phyloP scores from a whole-genome alignment of 768 basidiomycete species.

The Sistotremastrum niveocremeum region DNA sequence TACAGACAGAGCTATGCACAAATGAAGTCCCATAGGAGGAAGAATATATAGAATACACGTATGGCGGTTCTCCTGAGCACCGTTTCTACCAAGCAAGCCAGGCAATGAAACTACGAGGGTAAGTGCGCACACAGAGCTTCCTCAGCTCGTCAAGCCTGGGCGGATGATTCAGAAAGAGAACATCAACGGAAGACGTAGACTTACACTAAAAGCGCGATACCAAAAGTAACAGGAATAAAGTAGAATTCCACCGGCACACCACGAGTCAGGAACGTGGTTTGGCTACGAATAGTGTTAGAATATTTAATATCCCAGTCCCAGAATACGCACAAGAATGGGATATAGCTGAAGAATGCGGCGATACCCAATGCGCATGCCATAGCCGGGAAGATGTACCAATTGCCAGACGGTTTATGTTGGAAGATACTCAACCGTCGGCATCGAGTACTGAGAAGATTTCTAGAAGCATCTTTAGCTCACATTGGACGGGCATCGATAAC shows the following conservation, averaged over 20 bases:
- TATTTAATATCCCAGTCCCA: no score
- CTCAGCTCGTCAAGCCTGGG: constrained; percentile 13
- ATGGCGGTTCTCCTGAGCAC: no score
- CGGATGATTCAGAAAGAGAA: no score
- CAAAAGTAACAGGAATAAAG: constrained; percentile 40
- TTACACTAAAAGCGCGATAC: constrained; percentile 11
- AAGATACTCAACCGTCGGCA: constrained; percentile 41
- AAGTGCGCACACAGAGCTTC: constrained; percentile 10
- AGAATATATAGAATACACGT: no score
- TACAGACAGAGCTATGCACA: no score
- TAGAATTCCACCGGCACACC: constrained; percentile 30
- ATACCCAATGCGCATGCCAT: constrained; percentile 30
- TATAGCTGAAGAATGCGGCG: constrained; percentile 25
- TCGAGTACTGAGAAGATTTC: constrained; percentile 43
- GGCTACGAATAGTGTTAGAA: no score
- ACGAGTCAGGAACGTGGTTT: constrained; percentile 36
- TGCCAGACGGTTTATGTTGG: constrained; percentile 38
- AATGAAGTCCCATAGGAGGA: no score
- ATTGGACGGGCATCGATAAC: no score
- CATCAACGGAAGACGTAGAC: no score
- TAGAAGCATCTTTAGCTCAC: no score
- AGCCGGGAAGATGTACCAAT: constrained; percentile 32
- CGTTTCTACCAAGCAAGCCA: constrained; percentile 10
- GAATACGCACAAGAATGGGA: constrained; percentile 8
- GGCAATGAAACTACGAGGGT: constrained; percentile 10